Base-by-base conservation (phyloP, 164 flowering plant species). In the Chimonanthus praecox region DNA sequence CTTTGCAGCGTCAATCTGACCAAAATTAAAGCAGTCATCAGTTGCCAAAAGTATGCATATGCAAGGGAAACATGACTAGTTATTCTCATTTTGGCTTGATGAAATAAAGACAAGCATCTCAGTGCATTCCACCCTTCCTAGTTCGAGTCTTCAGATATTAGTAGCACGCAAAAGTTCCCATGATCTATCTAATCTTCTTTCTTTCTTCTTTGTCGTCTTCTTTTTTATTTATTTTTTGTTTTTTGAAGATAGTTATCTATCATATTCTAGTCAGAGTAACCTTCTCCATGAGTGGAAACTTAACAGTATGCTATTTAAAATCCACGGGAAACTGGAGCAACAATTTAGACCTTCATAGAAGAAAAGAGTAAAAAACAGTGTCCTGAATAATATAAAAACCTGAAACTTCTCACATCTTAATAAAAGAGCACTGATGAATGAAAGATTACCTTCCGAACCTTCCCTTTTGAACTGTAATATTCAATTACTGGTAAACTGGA, bases 401-500 rank as follows among this genome's bases (percentile, higher is more conserved):
- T 11, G 60, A 54, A 54, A 54, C 33, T 33, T 33, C 10, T 54
- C 60, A 54, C 60, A 54, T 13, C 16, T 15, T 11, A 8, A 4
- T 54, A 11, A 10, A 54, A 54, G 16, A 9, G 8, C 11, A 54
- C 3, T 33, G 2, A n/a, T 54, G 11, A 13, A 54, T n/a, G 16
- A 13, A 8, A n/a, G 21, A 65, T 77, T 82, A 92, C 96, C 97
- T 88, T 88, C 51, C 80, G 77, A 76, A 92, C 90, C 82, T 91
- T 91, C 70, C 87, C 96, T 81, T 84, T 89, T 7, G 88, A 72
- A 8, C 76, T 72, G 67, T 89, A 92, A 76, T 92, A 83, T 73
- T 89, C 84, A 75, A 92, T 69, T 70, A 92, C 94, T 50, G 98
- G 91, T 58, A 91, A 74, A 78, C 92, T 92, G 69, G 96, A 89